Base-by-base conservation (phyloP, 805 yeast species). In the Candida verbasci region DNA sequence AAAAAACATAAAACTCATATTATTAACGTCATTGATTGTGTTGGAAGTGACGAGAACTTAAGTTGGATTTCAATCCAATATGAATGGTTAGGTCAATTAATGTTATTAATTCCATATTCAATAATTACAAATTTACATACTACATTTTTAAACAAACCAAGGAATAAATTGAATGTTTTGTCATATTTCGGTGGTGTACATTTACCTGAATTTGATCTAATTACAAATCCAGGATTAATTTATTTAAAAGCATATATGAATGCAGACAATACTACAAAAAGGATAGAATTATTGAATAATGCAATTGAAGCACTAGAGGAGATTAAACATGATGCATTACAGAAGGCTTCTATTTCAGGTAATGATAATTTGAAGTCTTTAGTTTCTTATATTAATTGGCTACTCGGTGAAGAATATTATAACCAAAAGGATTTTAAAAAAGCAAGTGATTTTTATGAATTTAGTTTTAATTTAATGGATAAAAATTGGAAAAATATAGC, bases 1-100 rank as follows among this genome's bases (percentile, higher is more conserved):
- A 65, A 71, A 40, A 82, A 79, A 52, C 86, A 85, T 51, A 69
- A 69, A 25, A 65, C 74, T 14, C 96, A 86, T 59, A 50, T 83
- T 1, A 68, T 68, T 22, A 73, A 72, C 32, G 75, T 82, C 2
- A 1, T 30, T 9, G 32, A 40, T 30, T 40, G 34, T 12, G 45
- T 65, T 7, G 46, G 45, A 9, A 20, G 9, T 49, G 5, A 12
- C 17, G 17, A 12, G 18, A 33, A 41, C 20, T 21, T 42, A 18
- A 45, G 67, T 27, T 85, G 94, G 94, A 48, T 69, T 9, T 70
- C 80, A 0, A 50, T 60, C n/a, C 94, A 85, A 49, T 72, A 76
- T 44, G 71, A 76, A 28, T 74, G 83, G 79, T 58, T 85, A 9
- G 86, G 83, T 0, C 75, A 80, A 39, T 52, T 82, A 12, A 57